Conservation (phyloP, 345 rosid genomes). For the Citrus inodora region DNA sequence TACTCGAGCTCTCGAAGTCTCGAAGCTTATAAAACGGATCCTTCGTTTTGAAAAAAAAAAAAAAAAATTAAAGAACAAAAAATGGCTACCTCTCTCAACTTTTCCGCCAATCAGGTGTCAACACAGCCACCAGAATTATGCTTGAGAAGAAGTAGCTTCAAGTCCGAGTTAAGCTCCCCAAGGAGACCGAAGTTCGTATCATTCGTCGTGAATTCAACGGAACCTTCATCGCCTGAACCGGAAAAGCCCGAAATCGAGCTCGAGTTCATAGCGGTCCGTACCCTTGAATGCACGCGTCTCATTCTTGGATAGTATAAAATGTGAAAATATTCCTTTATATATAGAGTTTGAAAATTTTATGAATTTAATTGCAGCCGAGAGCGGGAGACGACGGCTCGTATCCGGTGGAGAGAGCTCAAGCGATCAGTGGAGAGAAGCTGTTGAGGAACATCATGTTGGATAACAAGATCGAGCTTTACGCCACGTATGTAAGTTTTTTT, state of each 20-base stretch:
- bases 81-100: conserved; percentile 42
- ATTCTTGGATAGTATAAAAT: neutral
- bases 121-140: conserved; percentile 17
- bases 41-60: neutral
- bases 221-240: conserved; percentile 23
- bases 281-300: neutral
- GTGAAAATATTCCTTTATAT: neutral
- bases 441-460: conserved; percentile 78
- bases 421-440: conserved; percentile 75
- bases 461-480: conserved; percentile 79
- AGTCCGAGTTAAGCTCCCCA: neutral
- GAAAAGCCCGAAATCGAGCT: conserved; percentile 70
- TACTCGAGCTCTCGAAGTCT: neutral
- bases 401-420: conserved; percentile 59
- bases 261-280: conserved; percentile 62
- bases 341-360: neutral
- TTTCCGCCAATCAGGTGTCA: conserved; percentile 13
- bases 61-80: too few relatives aligned
- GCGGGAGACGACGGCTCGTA: conserved; percentile 56
- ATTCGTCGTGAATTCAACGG: conserved; percentile 26
- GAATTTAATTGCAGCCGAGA: conserved; percentile 50
- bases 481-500: conserved; percentile 62
- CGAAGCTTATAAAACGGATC: neutral
- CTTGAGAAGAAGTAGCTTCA: conserved; percentile 14
- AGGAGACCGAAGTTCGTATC: conserved; percentile 21